phyloP scores from a whole-genome alignment of 495 filamentous ascomycete species.

The Trichoderma erinaceum region DNA sequence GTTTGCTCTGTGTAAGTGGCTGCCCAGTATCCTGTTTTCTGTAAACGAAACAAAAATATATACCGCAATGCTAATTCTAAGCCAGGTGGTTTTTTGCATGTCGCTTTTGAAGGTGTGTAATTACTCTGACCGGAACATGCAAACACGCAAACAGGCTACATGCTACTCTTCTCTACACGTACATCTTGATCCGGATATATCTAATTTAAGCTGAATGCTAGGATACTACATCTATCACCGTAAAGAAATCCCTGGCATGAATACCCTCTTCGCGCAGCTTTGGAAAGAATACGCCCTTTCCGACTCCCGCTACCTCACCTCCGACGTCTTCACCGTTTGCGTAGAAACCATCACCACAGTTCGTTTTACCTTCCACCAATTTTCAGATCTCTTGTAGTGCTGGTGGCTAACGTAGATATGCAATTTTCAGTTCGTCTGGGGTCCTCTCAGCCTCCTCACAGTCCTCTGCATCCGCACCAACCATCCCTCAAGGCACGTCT shows the following conservation, averaged over 20 bases:
- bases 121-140: background rate
- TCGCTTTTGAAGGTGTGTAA: conserved; percentile 65
- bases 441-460: conserved; percentile 67
- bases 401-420: background rate
- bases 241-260: conserved; percentile 33
- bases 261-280: conserved; percentile 62
- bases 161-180: background rate
- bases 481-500: conserved; percentile 59
- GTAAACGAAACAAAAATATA: conserved; percentile 15
- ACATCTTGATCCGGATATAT: background rate
- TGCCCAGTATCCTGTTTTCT: conserved; percentile 15
- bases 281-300: conserved; percentile 88
- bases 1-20: conserved; percentile 50
- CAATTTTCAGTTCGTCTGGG: conserved; percentile 51
- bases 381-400: background rate
- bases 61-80: conserved; percentile 18
- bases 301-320: conserved; percentile 75
- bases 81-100: conserved; percentile 56
- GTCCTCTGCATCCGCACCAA: conserved; percentile 53
- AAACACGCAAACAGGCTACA: background rate
- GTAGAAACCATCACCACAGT: conserved; percentile 72
- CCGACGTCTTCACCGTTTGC: conserved; percentile 73
- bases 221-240: conserved; percentile 74
- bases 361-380: background rate
- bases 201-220: conserved; percentile 18